These are phyloP conservation scores for Plasmodium sp. DNA, from an alignment of 169 alveolate species.

Conservation along the genomic window DNA sequence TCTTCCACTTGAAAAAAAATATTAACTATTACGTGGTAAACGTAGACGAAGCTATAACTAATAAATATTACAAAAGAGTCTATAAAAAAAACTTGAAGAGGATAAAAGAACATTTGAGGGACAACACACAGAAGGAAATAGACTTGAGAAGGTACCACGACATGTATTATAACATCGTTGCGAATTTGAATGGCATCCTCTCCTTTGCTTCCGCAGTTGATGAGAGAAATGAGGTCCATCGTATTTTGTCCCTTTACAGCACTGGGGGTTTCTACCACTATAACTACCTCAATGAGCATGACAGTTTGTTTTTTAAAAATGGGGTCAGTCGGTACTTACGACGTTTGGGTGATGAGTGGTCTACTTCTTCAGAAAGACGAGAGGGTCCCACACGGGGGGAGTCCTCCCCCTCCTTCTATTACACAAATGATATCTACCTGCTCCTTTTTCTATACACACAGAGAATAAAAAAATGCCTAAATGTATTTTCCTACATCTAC, in stretches of 20 bases:
- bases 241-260: constrained; percentile 10
- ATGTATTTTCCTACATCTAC: constrained; percentile 32
- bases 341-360: neutral
- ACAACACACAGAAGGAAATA: constrained; percentile 7
- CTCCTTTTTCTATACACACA: constrained; percentile 31
- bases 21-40: constrained; percentile 35
- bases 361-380: neutral
- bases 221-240: neutral
- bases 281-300: constrained; percentile 56
- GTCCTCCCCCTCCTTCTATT: neutral
- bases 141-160: constrained; percentile 20
- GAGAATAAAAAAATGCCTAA: constrained; percentile 31
- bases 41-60: constrained; percentile 19
- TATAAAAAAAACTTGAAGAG: constrained; percentile 29
- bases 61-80: constrained; percentile 11
- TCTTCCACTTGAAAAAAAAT: constrained; percentile 6
- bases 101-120: constrained; percentile 3
- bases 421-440: constrained; percentile 40
- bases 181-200: constrained; percentile 23
- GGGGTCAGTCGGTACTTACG: neutral
- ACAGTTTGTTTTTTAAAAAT: constrained; percentile 38
- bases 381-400: neutral
- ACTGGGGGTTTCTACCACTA: constrained; percentile 10
- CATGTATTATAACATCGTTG: constrained; percentile 22
- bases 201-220: constrained; percentile 20